Evolutionary conservation across 495 filamentous ascomycete species (phyloP), one percentile per base, ranked within the genome.

Genomic region (Penicillium diatomitis): DNA sequence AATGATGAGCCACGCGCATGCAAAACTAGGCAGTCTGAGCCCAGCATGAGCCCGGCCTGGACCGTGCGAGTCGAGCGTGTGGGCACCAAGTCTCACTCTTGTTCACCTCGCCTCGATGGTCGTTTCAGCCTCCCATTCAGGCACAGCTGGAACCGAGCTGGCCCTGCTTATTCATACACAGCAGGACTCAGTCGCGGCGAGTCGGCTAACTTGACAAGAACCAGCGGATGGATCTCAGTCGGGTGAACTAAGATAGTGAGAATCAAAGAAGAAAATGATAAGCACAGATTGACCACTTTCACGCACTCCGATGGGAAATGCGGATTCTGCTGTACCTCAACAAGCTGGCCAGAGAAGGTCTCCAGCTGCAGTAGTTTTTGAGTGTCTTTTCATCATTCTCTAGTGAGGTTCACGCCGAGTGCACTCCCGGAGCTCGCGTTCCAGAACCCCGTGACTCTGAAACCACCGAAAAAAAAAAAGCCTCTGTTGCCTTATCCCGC

Each of bases 101-200:
- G 2, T 2, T 42, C 31, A n/a, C n/a, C n/a, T n/a, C n/a, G n/a
- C n/a, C n/a, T n/a, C n/a, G n/a, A n/a, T n/a, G n/a, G n/a, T n/a
- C n/a, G n/a, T n/a, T n/a, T n/a, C n/a, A n/a, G n/a, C n/a, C n/a
- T n/a, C n/a, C n/a, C n/a, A n/a, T n/a, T n/a, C 40, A 34, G 34
- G 44, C 52, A 52, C 54, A 53, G 59, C 53, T 59, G 50, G 47
- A 44, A 49, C 44, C 48, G 48, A 38, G 52, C 50, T 41, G 50
- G 53, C 43, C 51, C 50, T 36, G 52, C 48, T 54, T 54, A 53
- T 59, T 50, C 53, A 59, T 60, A 58, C n/a, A n/a, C n/a, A n/a
- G n/a, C n/a, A n/a, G n/a, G n/a, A n/a, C n/a, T n/a, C n/a, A n/a
- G n/a, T n/a, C n/a, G n/a, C n/a, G n/a, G n/a, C n/a, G n/a, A n/a